Conservation (phyloP, 148 eudicot genomes). For the Euryodendron excelsum region DNA sequence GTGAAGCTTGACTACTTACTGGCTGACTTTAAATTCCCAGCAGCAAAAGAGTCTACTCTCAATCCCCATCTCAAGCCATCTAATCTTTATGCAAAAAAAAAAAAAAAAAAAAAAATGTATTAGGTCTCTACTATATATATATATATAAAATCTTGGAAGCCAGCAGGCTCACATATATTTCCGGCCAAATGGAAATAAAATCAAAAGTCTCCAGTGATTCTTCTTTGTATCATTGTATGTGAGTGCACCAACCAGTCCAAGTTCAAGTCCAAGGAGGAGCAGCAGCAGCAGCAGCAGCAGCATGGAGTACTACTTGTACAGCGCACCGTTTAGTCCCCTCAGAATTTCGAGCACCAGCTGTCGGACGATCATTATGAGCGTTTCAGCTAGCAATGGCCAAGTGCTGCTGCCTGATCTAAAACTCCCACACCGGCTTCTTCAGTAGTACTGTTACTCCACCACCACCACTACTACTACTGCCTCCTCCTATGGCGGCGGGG, state of each 20-base stretch:
- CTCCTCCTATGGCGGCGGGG: no score
- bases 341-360: background rate
- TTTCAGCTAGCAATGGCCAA: conserved; percentile 38
- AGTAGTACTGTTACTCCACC: background rate
- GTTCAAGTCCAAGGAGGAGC: no score
- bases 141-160: no score
- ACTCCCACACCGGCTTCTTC: conserved; percentile 60
- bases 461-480: conserved; percentile 40
- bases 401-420: conserved; percentile 58
- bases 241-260: conserved; percentile 10
- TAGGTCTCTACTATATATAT: no score
- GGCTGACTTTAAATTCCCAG: background rate
- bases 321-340: conserved; percentile 17
- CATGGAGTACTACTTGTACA: conserved; percentile 16
- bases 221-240: background rate
- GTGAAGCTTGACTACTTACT: no score
- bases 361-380: no score
- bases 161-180: no score
- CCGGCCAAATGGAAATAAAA: background rate
- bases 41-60: background rate
- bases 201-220: background rate
- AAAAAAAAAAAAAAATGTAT: no score
- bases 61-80: no score
- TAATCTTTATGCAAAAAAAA: no score
- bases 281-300: background rate